A percentile compares a stretch with the other conserved stretches of the same genome.
phyloP scores from a whole-genome alignment of 345 rosid genomes.

The Eucalyptus tenuipes region DNA sequence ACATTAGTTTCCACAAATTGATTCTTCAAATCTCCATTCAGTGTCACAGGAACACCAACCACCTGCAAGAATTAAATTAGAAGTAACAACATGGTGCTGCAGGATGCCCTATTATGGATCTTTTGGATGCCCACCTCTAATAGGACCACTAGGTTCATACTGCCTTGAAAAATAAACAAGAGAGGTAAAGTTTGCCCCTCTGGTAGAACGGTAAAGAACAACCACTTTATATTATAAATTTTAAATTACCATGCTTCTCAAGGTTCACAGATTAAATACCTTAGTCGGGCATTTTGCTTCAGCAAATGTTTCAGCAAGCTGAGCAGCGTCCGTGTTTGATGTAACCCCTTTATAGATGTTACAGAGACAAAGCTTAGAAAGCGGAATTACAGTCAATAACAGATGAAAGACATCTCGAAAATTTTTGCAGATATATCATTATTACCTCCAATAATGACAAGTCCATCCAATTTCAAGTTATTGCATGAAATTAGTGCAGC shows the following conservation, averaged over 20 bases:
- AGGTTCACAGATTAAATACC: conserved; percentile 12
- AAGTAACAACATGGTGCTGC: not conserved
- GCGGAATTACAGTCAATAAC: not conserved
- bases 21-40: conserved; percentile 95
- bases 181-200: not conserved
- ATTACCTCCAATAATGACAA: conserved; percentile 92
- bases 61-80: conserved; percentile 32
- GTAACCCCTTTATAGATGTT: conserved; percentile 57
- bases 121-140: not conserved
- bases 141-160: not conserved
- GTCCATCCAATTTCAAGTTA: conserved; percentile 85
- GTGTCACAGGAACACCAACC: conserved; percentile 95
- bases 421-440: not conserved
- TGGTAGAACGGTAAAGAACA: not conserved
- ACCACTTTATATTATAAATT: not conserved
- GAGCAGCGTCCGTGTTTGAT: conserved; percentile 98
- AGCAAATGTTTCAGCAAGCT: conserved; percentile 94
- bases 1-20: conserved; percentile 92
- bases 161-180: not conserved
- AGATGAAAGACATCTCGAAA: not conserved
- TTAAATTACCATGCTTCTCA: not conserved
- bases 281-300: conserved; percentile 80
- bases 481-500: conserved; percentile 79
- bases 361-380: not conserved
- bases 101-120: not conserved